Evolutionary conservation across 306 rosid species (phyloP), one percentile per base, ranked within the genome.

Genomic region (Cyamopsis tetragonoloba): DNA sequence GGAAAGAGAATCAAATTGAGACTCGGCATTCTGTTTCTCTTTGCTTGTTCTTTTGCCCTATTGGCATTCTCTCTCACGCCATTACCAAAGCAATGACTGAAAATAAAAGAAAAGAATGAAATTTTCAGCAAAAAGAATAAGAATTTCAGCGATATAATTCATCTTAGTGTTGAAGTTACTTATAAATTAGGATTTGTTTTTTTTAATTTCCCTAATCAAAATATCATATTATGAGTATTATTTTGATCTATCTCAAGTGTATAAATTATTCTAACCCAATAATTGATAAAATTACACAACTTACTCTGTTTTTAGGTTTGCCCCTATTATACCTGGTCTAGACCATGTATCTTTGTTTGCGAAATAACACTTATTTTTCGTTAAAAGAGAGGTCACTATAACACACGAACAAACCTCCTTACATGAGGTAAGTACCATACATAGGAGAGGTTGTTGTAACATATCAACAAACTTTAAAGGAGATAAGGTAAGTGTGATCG

Each of bases 1-100:
- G 98, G 76, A 68, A 32, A 51, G 83, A 85, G 74, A 89, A 89
- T 62, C 8, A 86, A 73, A 79, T 89, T 10, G 96, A 89, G 82
- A 92, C 96, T n/a, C 71, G 98, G 34, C 98, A 89, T 83, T 92
- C 98, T 2, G 70, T 92, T 61, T 83, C 91, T 38, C 72, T 92
- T 22, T 92, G 96, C 82, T 83, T 92, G 62, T 82, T 92, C 70
- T 83, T 61, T 77, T 89, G 98, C 47, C 96, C 96, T 10, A 44
- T 92, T 69, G 98, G 98, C 59, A 77, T 92, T 77, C 76, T 89
- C 28, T 18, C 79, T 75, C 98, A 92, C 81, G 63, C 59, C 46
- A 56, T 89, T 73, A 89, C 98, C 54, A 89, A 89, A 77, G 89
- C 82, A 53, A 37, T 87, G 41, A 76, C 86, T 26, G 51, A 51